These are phyloP conservation scores for Yamadazyma triangularis DNA, from an alignment of 1,139 yeast species.

Conservation along the genomic window DNA sequence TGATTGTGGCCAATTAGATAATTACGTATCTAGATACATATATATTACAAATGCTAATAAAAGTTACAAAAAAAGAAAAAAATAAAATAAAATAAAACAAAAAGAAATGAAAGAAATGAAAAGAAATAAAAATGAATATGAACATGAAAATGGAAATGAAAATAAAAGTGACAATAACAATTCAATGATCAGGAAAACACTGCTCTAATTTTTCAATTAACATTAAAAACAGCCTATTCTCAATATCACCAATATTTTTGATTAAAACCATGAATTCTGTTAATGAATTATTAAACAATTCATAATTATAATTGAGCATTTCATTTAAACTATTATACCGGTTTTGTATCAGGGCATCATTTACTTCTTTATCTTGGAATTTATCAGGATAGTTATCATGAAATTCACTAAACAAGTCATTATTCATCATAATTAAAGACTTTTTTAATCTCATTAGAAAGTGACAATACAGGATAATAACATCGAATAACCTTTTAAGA, in stretches of 20 bases:
- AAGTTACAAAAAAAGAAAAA: not conserved
- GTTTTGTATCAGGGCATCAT: slow-evolving; percentile 30
- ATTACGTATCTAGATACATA: too few relatives aligned
- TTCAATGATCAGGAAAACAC: slow-evolving; percentile 28
- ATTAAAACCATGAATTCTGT: slow-evolving; percentile 52
- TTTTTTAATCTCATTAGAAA: slow-evolving; percentile 53
- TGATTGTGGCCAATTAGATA: too few relatives aligned
- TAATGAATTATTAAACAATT: slow-evolving; percentile 51
- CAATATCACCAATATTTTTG: slow-evolving; percentile 57
- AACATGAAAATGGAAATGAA: too few relatives aligned
- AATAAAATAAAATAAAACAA: too few relatives aligned
- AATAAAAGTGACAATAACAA: too few relatives aligned
- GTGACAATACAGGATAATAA: slow-evolving; percentile 51
- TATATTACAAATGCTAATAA: too few relatives aligned
- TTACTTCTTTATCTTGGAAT: slow-evolving; percentile 35
- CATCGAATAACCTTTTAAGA: slow-evolving; percentile 40
- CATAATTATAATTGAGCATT: slow-evolving; percentile 48
- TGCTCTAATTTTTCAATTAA: slow-evolving; percentile 52
- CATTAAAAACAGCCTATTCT: slow-evolving; percentile 52
- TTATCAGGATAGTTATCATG: slow-evolving; percentile 35
- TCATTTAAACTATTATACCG: slow-evolving; percentile 45
- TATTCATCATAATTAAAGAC: slow-evolving; percentile 50
- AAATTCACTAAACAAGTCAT: slow-evolving; percentile 37
- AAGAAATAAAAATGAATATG: too few relatives aligned
- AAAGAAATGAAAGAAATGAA: too few relatives aligned